Evolutionary conservation across 306 rosid genomes (phyloP).

Genomic region (Morella rubra): DNA sequence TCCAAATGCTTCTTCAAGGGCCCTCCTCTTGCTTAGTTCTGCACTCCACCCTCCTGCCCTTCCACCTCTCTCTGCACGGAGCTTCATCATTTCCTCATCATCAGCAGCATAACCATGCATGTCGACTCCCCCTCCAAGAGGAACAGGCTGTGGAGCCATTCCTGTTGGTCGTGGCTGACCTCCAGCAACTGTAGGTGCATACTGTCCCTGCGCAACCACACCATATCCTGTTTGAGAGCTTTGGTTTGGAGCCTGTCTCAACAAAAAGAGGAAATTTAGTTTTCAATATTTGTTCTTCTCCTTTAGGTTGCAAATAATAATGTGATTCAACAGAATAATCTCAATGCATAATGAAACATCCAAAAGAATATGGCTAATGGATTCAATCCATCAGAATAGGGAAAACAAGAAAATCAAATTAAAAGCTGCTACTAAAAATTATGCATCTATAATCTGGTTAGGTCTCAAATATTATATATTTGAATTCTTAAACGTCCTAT

Average conservation of each 20-base stretch:
- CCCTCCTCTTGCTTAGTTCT: conserved; percentile 73
- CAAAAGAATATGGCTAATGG: background rate
- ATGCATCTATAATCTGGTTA: background rate
- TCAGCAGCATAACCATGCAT: conserved; percentile 56
- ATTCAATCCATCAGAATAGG: background rate
- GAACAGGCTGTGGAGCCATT: conserved; percentile 75
- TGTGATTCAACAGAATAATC: background rate
- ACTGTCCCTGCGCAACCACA: conserved; percentile 64
- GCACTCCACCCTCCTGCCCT: conserved; percentile 88
- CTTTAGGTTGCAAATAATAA: background rate
- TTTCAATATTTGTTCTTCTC: background rate
- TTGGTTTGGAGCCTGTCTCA: conserved; percentile 51
- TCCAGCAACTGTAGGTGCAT: conserved; percentile 80
- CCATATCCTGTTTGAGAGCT: conserved; percentile 62
- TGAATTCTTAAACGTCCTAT: background rate
- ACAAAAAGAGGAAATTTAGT: conserved; percentile 14
- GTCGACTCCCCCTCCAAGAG: conserved; percentile 59
- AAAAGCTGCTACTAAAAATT: background rate
- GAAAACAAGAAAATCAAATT: background rate
- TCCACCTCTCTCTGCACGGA: conserved; percentile 68
- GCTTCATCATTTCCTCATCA: conserved; percentile 60
- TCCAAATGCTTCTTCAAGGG: conserved; percentile 87
- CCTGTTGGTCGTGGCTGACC: conserved; percentile 90
- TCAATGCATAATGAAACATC: background rate
- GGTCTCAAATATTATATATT: background rate